These are phyloP conservation scores for Boletus sp. DNA, from an alignment of 768 basidiomycete genomes.

Conservation along the genomic window DNA sequence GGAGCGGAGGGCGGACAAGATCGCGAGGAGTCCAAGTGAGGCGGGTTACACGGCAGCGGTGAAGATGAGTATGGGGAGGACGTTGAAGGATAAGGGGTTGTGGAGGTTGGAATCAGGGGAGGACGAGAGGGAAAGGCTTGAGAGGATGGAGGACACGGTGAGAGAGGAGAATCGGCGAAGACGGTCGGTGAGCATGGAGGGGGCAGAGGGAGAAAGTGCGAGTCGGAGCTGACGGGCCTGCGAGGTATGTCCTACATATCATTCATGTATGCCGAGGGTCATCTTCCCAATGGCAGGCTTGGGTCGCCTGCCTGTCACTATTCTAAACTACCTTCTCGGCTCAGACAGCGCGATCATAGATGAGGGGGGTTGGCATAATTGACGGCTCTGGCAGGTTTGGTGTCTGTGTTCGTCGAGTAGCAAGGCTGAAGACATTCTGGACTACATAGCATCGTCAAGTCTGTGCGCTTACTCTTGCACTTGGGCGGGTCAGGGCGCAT, in stretches of 20 bases:
- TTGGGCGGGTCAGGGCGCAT: too few relatives aligned
- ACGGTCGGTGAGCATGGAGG: background rate
- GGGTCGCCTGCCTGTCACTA: too few relatives aligned
- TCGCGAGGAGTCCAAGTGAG: conserved; percentile 53
- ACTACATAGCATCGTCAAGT: too few relatives aligned
- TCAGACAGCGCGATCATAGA: background rate
- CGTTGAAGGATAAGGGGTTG: conserved; percentile 36
- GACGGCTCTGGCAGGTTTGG: too few relatives aligned
- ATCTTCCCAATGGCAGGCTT: background rate
- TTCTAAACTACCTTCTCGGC: background rate
- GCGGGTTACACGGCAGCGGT: conserved; percentile 70
- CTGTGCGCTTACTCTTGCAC: too few relatives aligned
- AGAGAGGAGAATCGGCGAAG: conserved; percentile 31
- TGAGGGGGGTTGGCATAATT: too few relatives aligned
- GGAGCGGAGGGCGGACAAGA: conserved; percentile 46
- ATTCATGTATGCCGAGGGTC: too few relatives aligned
- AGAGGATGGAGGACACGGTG: conserved; percentile 26
- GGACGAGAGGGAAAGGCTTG: conserved; percentile 27
- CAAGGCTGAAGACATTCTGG: too few relatives aligned
- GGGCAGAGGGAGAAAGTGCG: too few relatives aligned
- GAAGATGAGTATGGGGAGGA: conserved; percentile 56
- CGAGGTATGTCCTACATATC: conserved; percentile 3
- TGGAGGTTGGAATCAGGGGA: conserved; percentile 38
- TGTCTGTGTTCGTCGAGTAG: too few relatives aligned
- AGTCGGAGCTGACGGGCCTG: background rate